These are phyloP conservation scores for Leccinum fallax DNA, from an alignment of 1,284 basidiomycete species.

Conservation along the genomic window DNA sequence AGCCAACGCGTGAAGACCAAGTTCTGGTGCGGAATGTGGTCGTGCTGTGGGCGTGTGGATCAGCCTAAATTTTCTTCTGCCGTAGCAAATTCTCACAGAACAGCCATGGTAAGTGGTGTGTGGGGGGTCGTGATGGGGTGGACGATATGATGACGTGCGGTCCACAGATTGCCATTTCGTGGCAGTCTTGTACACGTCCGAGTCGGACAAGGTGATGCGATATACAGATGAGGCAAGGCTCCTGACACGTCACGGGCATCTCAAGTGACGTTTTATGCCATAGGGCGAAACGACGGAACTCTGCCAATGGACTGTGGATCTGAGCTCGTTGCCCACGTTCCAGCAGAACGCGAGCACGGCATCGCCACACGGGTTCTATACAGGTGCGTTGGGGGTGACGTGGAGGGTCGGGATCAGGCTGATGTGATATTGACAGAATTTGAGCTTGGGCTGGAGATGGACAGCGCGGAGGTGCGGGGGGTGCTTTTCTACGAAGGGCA, in stretches of 20 bases:
- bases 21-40: conserved; percentile 59
- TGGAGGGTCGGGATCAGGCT: neutral
- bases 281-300: conserved; percentile 70
- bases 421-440: conserved; percentile 54
- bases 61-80: conserved; percentile 24
- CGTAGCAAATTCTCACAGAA: conserved; percentile 74
- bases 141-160: neutral
- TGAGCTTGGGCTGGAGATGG: conserved; percentile 77
- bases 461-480: conserved; percentile 77
- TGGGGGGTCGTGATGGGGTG: neutral
- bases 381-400: conserved; percentile 46
- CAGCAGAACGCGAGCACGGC: conserved; percentile 61
- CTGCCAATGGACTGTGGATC: conserved; percentile 85
- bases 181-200: conserved; percentile 76
- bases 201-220: conserved; percentile 71
- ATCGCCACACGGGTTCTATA: conserved; percentile 70
- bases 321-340: conserved; percentile 74
- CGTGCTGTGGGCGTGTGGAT: neutral
- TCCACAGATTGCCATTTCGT: conserved; percentile 70
- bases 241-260: conserved; percentile 18
- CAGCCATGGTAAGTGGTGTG: conserved; percentile 51
- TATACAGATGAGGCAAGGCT: conserved; percentile 71
- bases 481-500: conserved; percentile 67
- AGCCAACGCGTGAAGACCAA: conserved; percentile 78
- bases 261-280: conserved; percentile 24